phyloP scores from a whole-genome alignment of 192 early-diverging fungal species.

The Coemansia asiatica region DNA sequence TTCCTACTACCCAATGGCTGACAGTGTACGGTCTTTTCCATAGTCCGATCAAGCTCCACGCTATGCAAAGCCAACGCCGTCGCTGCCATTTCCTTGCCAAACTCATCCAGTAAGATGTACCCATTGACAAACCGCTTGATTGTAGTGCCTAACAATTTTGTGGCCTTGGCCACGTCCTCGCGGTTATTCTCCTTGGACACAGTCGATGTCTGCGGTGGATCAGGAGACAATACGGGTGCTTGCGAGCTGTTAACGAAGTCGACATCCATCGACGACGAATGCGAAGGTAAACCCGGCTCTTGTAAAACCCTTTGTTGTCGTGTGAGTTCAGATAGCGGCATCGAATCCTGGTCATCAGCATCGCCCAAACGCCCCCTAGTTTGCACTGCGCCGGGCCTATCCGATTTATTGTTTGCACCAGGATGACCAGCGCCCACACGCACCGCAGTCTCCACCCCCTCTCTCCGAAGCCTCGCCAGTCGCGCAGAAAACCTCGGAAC shows the following conservation, averaged over 20 bases:
- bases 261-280: background rate
- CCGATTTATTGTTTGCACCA: background rate
- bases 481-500: conserved; percentile 43
- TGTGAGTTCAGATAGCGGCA: background rate
- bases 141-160: conserved; percentile 32
- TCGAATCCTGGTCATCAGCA: background rate
- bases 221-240: background rate
- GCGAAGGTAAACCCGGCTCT: background rate
- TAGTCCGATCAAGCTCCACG: conserved; percentile 30
- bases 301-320: background rate
- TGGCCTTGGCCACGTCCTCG: conserved; percentile 20
- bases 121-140: conserved; percentile 60
- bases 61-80: conserved; percentile 57
- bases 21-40: conserved; percentile 6
- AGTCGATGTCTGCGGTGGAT: background rate
- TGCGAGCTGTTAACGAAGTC: background rate
- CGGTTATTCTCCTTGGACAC: conserved; percentile 3
- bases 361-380: background rate
- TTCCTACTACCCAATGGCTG: background rate
- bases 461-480: conserved; percentile 30
- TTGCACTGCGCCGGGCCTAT: no score
- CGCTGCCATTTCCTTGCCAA: conserved; percentile 65
- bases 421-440: conserved; percentile 38
- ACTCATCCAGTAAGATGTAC: conserved; percentile 63
- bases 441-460: conserved; percentile 51